Evolutionary conservation across 441 rosid species (phyloP), one percentile per base, ranked within the genome.

Genomic region (Arabidopsis lyrata): DNA sequence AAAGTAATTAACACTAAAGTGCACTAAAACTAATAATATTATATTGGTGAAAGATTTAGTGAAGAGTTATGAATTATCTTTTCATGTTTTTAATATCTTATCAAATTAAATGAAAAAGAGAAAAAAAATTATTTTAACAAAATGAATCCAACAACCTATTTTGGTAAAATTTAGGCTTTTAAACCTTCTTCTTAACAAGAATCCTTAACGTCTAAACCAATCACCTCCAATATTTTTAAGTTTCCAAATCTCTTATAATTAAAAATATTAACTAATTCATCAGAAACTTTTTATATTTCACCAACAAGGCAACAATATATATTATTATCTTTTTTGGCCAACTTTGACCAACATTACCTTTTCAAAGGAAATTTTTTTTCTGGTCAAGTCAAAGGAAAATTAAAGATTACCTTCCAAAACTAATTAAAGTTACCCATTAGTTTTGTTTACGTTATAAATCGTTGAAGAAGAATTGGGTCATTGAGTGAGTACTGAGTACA

Each of bases 361-460:
- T n/a, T n/a, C n/a, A n/a, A n/a, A n/a, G n/a, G 27, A 24, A 24
- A 24, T 24, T 24, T 24, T 24, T 24, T 24, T 24, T 24, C 3
- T 24, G 27, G 27, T 24, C 27, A 24, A 24, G 27, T 24, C 2
- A 36, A 59, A 18, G 27, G 39, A 5, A 49, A 58, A 49, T 38
- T 38, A n/a, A 38, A 58, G 72, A 66, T 66, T 50, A 59, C 45
- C 24, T 74, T 66, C 38, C 61, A 66, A 52, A 38, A 65, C 42
- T 35, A 24, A 53, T 10, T 20, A 48, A 59, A 54, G 14, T 10
- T 55, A 56, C 65, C 4, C 71, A 64, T 55, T 13, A 18, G 20
- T 18, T 36, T 1, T 14, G 15, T 54, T 14, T 18, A 18, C 5
- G 27, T 48, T 56, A 31, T 16, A 35, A 57, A 9, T 8, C 24